Conservation (phyloP, 208 protist species). For the Kentomonas sorsogonicus region DNA sequence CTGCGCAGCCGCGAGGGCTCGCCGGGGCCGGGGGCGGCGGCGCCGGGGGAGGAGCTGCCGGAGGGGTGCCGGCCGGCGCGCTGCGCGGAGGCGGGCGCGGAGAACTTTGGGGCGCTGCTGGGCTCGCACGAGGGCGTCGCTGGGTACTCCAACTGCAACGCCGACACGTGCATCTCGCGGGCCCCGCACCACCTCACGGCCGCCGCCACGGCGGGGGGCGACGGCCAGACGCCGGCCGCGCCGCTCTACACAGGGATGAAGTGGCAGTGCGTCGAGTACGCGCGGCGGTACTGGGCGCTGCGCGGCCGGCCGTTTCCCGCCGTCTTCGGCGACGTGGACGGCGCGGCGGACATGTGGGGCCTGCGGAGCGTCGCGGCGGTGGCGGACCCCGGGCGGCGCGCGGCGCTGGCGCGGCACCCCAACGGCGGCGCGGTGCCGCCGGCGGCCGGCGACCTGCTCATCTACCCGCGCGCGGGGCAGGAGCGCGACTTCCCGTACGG, state of each 20-base stretch:
- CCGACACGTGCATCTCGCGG: slow-evolving; percentile 24
- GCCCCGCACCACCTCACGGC: neutral
- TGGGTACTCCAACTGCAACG: slow-evolving; percentile 69
- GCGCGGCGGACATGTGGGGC: slow-evolving; percentile 75
- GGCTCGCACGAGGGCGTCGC: slow-evolving; percentile 43
- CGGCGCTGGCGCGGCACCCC: neutral
- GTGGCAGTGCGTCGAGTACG: slow-evolving; percentile 89
- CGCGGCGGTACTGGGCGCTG: slow-evolving; percentile 82
- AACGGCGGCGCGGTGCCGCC: slow-evolving; percentile 29
- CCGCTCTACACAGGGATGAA: slow-evolving; percentile 44
- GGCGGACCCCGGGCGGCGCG: slow-evolving; percentile 19
- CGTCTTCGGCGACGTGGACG: slow-evolving; percentile 48
- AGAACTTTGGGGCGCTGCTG: slow-evolving; percentile 45
- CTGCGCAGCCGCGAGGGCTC: too few species aligned
- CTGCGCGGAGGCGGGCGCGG: slow-evolving; percentile 8
- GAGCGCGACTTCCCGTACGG: slow-evolving; percentile 47
- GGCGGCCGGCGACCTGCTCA: slow-evolving; percentile 42
- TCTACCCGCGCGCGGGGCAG: slow-evolving; percentile 47
- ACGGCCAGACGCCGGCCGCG: neutral
- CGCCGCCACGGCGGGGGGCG: slow-evolving; percentile 1
- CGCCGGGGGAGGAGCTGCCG: neutral
- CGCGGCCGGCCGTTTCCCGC: slow-evolving; percentile 36
- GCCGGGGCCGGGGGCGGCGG: neutral
- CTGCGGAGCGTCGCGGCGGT: slow-evolving; percentile 22
- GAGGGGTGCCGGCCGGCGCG: neutral